A percentile compares a stretch with the other conserved stretches of the same genome.
Conservation (phyloP, 2,329 filamentous ascomycete genomes). For the Alternaria metachromatica region DNA sequence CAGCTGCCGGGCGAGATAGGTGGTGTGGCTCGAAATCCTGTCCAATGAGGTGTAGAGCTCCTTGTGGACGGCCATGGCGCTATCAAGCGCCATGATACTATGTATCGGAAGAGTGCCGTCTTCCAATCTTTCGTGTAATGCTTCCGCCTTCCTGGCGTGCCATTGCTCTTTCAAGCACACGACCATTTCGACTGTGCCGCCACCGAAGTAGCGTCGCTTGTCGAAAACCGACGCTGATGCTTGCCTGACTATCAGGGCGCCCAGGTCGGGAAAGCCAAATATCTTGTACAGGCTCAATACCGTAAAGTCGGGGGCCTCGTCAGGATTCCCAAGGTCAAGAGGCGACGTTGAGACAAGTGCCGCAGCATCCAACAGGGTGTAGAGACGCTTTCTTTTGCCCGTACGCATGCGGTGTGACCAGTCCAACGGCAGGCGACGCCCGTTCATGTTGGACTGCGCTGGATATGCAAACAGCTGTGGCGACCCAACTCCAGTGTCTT, state of each 20-base stretch:
- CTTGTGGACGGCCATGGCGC: slow-evolving; percentile 73
- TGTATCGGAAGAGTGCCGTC: slow-evolving; percentile 93
- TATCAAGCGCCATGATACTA: slow-evolving; percentile 81
- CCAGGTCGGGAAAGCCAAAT: slow-evolving; percentile 95
- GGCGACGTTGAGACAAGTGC: slow-evolving; percentile 78
- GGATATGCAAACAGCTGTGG: slow-evolving; percentile 76
- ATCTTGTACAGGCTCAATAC: slow-evolving; percentile 94
- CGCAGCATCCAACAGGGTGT: slow-evolving; percentile 83
- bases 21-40: slow-evolving; percentile 73
- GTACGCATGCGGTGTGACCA: slow-evolving; percentile 65
- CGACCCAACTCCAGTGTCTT: slow-evolving; percentile 21
- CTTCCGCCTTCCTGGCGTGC: slow-evolving; percentile 76
- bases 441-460: slow-evolving; percentile 93
- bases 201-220: slow-evolving; percentile 83
- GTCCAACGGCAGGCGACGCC: slow-evolving; percentile 71
- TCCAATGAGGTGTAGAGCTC: slow-evolving; percentile 75
- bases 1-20: slow-evolving; percentile 67
- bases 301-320: slow-evolving; percentile 78
- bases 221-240: slow-evolving; percentile 69
- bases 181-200: slow-evolving; percentile 92
- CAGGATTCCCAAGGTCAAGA: slow-evolving; percentile 70
- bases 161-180: slow-evolving; percentile 77
- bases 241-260: slow-evolving; percentile 81
- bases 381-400: slow-evolving; percentile 52
- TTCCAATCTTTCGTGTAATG: slow-evolving; percentile 82